Evolutionary conservation across 768 basidiomycete species (phyloP), one percentile per base, ranked within the genome.

Genomic region (Leccinum ochraceum): DNA sequence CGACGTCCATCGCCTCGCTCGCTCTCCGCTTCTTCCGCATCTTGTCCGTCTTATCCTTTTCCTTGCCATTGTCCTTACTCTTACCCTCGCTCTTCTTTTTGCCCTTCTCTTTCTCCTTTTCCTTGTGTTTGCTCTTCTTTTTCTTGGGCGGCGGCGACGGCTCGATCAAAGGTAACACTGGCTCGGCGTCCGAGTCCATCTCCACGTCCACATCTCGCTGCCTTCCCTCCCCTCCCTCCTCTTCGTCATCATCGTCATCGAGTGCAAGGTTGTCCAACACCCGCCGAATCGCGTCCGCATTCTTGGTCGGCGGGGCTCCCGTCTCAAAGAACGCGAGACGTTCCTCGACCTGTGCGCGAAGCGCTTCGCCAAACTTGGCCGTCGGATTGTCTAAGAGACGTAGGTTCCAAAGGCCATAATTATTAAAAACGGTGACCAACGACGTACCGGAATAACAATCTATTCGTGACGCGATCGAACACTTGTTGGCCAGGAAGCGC

Each of bases 401-500:
- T 53, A 1, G 20, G 30, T 24, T 44, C 4, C 0, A 3, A 37
- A 44, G 46, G 3, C 8, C 2, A 5, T 49, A 28, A 20, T 22
- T 1, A 50, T 24, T 6, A 3, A 22, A 32, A 60, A n/a, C 13
- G 3, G 8, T 9, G 16, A 17, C 22, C 37, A 4, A 34, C 13
- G 14, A 68, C 83, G 57, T 67, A 90, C 92, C 92, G 2, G 89
- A 81, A 72, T 91, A 98, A 75, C 95, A 98, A 74, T 98, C 96
- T 76, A 98, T 98, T 57, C 96, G 84, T 16, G 94, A 92, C 2
- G 96, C 96, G 67, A 98, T 98, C 58, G 95, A 95, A 71, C 94
- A 95, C 77, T 98, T 98, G 83, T 98, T 98, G 42, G 96, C 96
- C 8, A 98, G 81, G 85, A 98, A 98, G n/a, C 96, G 89, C 4